Base-by-base conservation (phyloP, 2,329 filamentous ascomycete species). In the Camillea tinctor region DNA sequence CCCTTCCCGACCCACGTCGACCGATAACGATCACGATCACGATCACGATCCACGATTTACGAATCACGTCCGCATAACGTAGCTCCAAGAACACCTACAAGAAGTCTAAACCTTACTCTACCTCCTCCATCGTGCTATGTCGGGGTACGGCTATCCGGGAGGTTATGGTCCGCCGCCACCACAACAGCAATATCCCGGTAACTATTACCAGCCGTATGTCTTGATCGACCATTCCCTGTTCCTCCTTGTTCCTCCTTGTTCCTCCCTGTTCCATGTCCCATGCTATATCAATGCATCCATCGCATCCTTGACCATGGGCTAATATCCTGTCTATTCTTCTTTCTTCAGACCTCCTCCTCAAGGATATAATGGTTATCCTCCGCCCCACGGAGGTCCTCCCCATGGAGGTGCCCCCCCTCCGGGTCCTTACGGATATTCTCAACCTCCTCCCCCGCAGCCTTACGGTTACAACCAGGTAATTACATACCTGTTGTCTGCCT, bases 301-400 rank as follows among this genome's bases (percentile, higher is more conserved):
- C 24, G 4, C 24, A 26, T 8, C 24, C 24, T 26, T 26, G 24
- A 26, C 24, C 15, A 5, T 13, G 36, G 11, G 48, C 69, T 71
- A 52, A 69, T 63, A 60, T 60, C 19, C 57, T 30, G 26, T 40
- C 26, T 62, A 15, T 7, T 44, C 36, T n/a, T 15, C 36, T 11
- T 7, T 44, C 36, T n/a, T 15, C 36, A 79, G 78, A 59, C 76
- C 76, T 21, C 76, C 76, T 21, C 78, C 79, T 59, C 79, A 77
- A 53, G 72, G 71, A 57, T 86, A 85, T 65, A 76, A 75, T 69
- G 76, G 76, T 60, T 83, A 84, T 70, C 78, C 79, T 57, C 77
- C 80, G 53, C 78, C 55, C 50, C 66, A 67, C 49, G 63, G 60
- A 54, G 62, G n/a, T n/a, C n/a, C n/a, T n/a, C n/a, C n/a, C n/a